These are phyloP conservation scores for Candida ficus DNA, from an alignment of 805 yeast species.

Conservation along the genomic window DNA sequence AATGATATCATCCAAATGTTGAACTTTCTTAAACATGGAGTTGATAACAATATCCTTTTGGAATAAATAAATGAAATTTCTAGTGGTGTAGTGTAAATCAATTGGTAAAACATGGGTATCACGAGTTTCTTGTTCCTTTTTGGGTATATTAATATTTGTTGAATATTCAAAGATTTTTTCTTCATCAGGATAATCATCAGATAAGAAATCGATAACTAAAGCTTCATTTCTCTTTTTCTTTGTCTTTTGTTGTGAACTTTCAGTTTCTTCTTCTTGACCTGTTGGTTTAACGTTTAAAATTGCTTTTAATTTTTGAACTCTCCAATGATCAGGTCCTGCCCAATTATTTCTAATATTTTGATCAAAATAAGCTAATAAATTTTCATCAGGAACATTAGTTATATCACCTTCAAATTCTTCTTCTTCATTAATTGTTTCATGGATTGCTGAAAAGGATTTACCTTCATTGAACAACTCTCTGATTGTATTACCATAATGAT, in stretches of 20 bases:
- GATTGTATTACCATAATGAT: conserved; percentile 24
- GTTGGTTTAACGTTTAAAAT: conserved; percentile 19
- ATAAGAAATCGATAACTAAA: conserved; percentile 39
- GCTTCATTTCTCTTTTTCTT: conserved; percentile 26
- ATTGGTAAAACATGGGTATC: conserved; percentile 57
- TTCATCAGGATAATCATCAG: conserved; percentile 27
- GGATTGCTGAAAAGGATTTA: conserved; percentile 15
- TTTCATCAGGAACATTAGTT: conserved; percentile 42
- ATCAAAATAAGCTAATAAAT: conserved; percentile 77
- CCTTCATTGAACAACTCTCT: conserved; percentile 20
- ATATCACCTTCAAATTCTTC: conserved; percentile 19
- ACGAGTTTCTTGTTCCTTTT: conserved; percentile 35
- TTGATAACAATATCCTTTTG: conserved; percentile 54
- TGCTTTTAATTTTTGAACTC: conserved; percentile 53
- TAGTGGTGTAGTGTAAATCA: conserved; percentile 69
- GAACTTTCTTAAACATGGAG: conserved; percentile 26
- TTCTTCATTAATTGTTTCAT: conserved; percentile 8
- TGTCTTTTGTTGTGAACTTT: conserved; percentile 1
- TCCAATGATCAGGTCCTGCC: conserved; percentile 96
- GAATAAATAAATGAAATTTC: conserved; percentile 60
- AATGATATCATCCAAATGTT: conserved; percentile 31
- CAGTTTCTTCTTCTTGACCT: not conserved
- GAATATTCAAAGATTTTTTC: conserved; percentile 34
- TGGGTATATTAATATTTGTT: conserved; percentile 32
- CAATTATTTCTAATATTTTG: conserved; percentile 62